phyloP scores from a whole-genome alignment of 495 filamentous ascomycete species.

The Penicillium psychrofluorescens region DNA sequence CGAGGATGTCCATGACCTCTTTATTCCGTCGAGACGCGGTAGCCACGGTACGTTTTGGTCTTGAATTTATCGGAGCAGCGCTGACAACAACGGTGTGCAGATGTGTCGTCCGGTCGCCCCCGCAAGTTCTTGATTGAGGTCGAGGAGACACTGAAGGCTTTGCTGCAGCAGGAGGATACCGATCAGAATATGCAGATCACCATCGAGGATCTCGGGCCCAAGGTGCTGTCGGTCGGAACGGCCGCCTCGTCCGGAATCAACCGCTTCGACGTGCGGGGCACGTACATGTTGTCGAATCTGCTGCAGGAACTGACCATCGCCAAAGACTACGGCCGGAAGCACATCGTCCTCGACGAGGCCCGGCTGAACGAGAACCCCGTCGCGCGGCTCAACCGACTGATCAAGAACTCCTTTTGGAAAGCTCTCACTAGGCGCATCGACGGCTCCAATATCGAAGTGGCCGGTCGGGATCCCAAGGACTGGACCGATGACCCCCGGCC shows the following conservation, averaged over 20 bases:
- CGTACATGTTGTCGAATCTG: constrained; percentile 92
- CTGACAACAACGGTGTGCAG: constrained; percentile 20
- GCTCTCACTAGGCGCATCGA: constrained; percentile 84
- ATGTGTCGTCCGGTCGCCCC: constrained; percentile 42
- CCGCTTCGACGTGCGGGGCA: constrained; percentile 79
- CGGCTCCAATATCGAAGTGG: constrained; percentile 75
- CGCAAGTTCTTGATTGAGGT: constrained; percentile 75
- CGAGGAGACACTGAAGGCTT: constrained; percentile 60
- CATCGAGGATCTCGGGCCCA: constrained; percentile 89
- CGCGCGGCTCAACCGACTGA: constrained; percentile 73
- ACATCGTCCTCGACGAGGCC: constrained; percentile 80
- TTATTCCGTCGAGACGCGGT: constrained; percentile 32
- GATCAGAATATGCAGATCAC: constrained; percentile 92
- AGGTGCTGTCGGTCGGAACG: constrained; percentile 80
- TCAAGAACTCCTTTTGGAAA: constrained; percentile 84
- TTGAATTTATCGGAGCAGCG: background rate
- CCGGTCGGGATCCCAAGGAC: constrained; percentile 82
- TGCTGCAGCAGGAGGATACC: constrained; percentile 79
- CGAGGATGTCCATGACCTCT: constrained; percentile 27
- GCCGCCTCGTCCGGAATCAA: constrained; percentile 80
- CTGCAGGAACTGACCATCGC: constrained; percentile 90
- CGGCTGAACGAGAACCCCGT: constrained; percentile 90
- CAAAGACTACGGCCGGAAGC: constrained; percentile 73
- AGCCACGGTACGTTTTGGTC: constrained; percentile 36
- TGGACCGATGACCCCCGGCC: constrained; percentile 82